phyloP scores from a whole-genome alignment of 352 stramenopile genomes.

The Lagenidium giganteum region DNA sequence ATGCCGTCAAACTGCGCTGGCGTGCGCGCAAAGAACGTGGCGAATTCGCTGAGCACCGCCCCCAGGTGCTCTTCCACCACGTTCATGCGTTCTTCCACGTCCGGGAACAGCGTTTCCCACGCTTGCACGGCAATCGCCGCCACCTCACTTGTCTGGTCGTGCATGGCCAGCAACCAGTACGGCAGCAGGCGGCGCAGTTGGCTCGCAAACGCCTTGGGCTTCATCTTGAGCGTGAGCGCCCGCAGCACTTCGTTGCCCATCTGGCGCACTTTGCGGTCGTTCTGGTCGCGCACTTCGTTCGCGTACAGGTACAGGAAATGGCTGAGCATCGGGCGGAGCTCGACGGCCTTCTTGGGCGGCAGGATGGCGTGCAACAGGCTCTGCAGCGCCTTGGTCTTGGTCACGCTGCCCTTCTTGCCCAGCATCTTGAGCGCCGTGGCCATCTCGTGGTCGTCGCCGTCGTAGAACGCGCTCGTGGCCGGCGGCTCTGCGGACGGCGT shows the following conservation, averaged over 20 bases:
- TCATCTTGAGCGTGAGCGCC: slow-evolving; percentile 48
- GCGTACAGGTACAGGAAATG: slow-evolving; percentile 78
- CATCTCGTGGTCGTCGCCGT: slow-evolving; percentile 74
- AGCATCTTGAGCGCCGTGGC: slow-evolving; percentile 80
- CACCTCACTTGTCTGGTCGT: slow-evolving; percentile 62
- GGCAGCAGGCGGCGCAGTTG: slow-evolving; percentile 69
- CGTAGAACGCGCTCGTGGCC: slow-evolving; percentile 47
- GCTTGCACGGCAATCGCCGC: slow-evolving; percentile 38
- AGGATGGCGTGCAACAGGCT: slow-evolving; percentile 53
- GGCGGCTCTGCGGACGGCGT: slow-evolving; percentile 13
- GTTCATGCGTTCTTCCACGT: slow-evolving; percentile 18
- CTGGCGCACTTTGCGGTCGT: slow-evolving; percentile 77
- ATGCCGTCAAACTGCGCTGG: slow-evolving; percentile 58
- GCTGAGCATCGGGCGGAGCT: slow-evolving; percentile 66
- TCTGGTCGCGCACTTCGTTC: slow-evolving; percentile 79
- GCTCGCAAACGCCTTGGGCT: slow-evolving; percentile 59
- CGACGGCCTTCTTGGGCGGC: slow-evolving; percentile 44
- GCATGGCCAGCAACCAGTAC: slow-evolving; percentile 79
- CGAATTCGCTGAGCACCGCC: slow-evolving; percentile 50
- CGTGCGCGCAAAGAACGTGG: slow-evolving; percentile 56
- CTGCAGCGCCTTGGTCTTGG: slow-evolving; percentile 79
- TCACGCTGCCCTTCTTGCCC: slow-evolving; percentile 75
- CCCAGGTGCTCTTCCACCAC: slow-evolving; percentile 15
- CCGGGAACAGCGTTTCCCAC: slow-evolving; percentile 47
- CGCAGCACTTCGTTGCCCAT: slow-evolving; percentile 71